Percentiles rank a stretch among this genome's conserved stretches.
Conservation (phyloP, 1,284 basidiomycete species). For the Moniliophthora roreri region DNA sequence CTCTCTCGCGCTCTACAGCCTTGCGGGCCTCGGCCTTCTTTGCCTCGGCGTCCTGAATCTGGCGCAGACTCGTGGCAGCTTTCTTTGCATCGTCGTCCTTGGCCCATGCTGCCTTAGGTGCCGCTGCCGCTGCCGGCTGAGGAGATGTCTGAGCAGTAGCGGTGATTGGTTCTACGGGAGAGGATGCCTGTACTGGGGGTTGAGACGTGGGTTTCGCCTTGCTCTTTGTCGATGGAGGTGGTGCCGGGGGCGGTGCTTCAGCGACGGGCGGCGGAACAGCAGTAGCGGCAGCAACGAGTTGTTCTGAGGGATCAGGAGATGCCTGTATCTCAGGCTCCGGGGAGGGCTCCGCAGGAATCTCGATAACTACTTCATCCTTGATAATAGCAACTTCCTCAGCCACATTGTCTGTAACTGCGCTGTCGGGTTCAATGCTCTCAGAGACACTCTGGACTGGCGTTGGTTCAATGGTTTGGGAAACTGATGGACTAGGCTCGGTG, state of each 20-base stretch:
- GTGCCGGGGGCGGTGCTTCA: background rate
- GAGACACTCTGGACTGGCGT: conserved; percentile 30
- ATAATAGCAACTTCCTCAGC: background rate
- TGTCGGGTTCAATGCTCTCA: background rate
- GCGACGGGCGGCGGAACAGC: background rate
- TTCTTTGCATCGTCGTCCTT: conserved; percentile 66
- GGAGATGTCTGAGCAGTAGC: conserved; percentile 7
- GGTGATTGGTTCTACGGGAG: conserved; percentile 15
- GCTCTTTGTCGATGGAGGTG: background rate
- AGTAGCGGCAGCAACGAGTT: background rate
- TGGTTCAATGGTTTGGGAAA: conserved; percentile 34
- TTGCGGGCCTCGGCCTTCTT: conserved; percentile 79
- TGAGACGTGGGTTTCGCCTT: background rate
- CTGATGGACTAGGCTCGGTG: conserved; percentile 22
- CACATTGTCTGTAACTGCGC: background rate
- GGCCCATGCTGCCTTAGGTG: conserved; percentile 57
- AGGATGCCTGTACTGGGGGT: background rate
- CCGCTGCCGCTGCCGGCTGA: conserved; percentile 17
- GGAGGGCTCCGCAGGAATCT: background rate
- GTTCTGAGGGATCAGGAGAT: background rate
- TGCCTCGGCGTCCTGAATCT: conserved; percentile 94
- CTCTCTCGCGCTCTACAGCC: conserved; percentile 64
- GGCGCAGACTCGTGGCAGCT: conserved; percentile 74
- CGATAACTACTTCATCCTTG: background rate
- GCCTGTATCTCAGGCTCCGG: background rate